These are phyloP conservation scores for Closterium sp. DNA, from an alignment of 139 green algal species.

Conservation along the genomic window DNA sequence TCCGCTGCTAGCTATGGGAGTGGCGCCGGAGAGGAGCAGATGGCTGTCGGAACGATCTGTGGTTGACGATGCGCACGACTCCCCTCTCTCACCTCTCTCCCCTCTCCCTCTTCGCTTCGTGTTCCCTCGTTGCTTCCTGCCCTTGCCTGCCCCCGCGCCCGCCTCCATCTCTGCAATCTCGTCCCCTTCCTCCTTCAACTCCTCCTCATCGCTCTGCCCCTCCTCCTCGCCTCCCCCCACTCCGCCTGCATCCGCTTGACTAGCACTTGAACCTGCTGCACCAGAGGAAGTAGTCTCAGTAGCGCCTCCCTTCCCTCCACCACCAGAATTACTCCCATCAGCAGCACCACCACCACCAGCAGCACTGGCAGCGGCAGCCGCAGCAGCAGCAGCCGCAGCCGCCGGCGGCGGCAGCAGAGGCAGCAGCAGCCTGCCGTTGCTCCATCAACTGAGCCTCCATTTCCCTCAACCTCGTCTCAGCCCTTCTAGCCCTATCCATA, in stretches of 20 bases:
- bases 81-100: background rate
- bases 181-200: background rate
- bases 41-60: background rate
- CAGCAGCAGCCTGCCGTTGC: background rate
- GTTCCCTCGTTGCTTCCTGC: background rate
- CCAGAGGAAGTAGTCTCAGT: too few species aligned
- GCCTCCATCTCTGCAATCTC: background rate
- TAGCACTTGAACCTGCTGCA: background rate
- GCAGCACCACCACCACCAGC: background rate
- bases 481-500: background rate
- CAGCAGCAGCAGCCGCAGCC: too few species aligned
- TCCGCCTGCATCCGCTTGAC: background rate
- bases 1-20: background rate
- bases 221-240: background rate
- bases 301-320: too few species aligned
- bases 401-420: background rate
- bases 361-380: background rate
- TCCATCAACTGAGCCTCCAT: background rate
- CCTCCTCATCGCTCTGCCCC: background rate
- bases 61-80: background rate
- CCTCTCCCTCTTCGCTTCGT: background rate
- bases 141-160: too few species aligned
- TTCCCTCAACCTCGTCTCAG: background rate
- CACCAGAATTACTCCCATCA: too few species aligned
- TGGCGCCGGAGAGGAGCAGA: background rate